Percentiles rank a stretch among this genome's conserved stretches.
Evolutionary conservation across 1,139 yeast species (phyloP).

Genomic region (Suhomyces ambrosiae): DNA sequence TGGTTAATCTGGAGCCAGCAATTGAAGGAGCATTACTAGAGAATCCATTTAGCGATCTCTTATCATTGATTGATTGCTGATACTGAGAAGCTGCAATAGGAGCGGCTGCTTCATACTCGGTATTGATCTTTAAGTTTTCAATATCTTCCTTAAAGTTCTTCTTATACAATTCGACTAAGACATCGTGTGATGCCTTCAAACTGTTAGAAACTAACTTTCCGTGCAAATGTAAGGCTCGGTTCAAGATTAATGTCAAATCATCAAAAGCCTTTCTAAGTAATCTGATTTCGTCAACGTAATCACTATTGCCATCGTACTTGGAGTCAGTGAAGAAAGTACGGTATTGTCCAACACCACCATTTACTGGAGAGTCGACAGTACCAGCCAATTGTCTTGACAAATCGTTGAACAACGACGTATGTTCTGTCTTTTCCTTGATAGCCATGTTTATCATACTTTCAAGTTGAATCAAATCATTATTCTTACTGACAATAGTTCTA

Average conservation of each 20-base stretch:
- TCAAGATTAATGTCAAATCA: conserved; percentile 67
- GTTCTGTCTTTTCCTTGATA: conserved; percentile 55
- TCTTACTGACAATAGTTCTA: conserved; percentile 65
- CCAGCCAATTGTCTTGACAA: conserved; percentile 81
- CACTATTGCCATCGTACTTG: conserved; percentile 41
- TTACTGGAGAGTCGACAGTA: conserved; percentile 89
- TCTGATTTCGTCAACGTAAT: conserved; percentile 45
- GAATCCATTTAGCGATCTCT: conserved; percentile 23
- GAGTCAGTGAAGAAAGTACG: conserved; percentile 62
- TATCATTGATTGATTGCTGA: conserved; percentile 19
- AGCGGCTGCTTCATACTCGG: conserved; percentile 37
- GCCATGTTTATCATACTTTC: conserved; percentile 64
- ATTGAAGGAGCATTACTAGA: conserved; percentile 16
- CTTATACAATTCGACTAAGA: conserved; percentile 63
- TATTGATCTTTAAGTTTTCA: conserved; percentile 36
- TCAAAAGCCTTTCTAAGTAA: conserved; percentile 64
- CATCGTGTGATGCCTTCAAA: conserved; percentile 65
- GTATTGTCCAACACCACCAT: conserved; percentile 89
- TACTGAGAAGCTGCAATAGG: conserved; percentile 22
- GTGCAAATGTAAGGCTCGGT: conserved; percentile 69
- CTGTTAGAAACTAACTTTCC: conserved; percentile 62
- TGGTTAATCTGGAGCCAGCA: conserved; percentile 30
- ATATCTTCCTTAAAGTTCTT: conserved; percentile 74
- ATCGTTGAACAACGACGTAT: conserved; percentile 58
- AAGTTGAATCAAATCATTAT: conserved; percentile 68